A percentile compares a stretch with the other conserved stretches of the same genome.
Evolutionary conservation across 2,329 filamentous ascomycete genomes (phyloP).

Genomic region (Fusarium annulatum): DNA sequence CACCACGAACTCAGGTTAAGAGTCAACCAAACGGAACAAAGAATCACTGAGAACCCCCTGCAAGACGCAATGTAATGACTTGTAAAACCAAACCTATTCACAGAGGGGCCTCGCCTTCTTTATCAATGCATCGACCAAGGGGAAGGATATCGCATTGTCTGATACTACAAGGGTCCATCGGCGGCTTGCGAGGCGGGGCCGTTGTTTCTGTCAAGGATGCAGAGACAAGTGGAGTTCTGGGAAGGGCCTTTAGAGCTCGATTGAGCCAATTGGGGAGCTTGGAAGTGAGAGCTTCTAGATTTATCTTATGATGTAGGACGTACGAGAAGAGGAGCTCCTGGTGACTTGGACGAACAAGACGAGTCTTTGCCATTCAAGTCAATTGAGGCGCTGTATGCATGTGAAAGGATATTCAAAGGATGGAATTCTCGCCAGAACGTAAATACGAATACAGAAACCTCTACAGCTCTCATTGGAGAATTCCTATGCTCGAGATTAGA

Average conservation of each 20-base stretch:
- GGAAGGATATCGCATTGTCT: constrained; percentile 25
- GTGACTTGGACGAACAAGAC: background rate
- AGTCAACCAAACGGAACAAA: background rate
- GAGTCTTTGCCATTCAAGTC: background rate
- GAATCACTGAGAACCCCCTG: background rate
- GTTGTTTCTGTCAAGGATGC: constrained; percentile 32
- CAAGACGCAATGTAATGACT: background rate
- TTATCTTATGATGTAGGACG: constrained; percentile 29
- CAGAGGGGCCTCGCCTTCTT: constrained; percentile 17
- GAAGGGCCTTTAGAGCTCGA: constrained; percentile 9
- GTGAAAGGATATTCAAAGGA: background rate
- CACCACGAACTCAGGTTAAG: background rate
- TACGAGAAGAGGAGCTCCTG: constrained; percentile 20
- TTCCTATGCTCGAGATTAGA: constrained; percentile 10
- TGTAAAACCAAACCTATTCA: background rate
- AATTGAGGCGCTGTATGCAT: background rate
- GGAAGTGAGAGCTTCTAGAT: background rate
- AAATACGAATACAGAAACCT: constrained; percentile 30
- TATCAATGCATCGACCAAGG: constrained; percentile 26
- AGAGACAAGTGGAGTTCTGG: constrained; percentile 15
- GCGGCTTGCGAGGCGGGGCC: constrained; percentile 38
- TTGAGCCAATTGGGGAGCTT: constrained; percentile 30
- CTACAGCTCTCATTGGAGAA: constrained; percentile 9
- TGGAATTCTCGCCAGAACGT: background rate
- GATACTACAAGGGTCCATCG: constrained; percentile 31